These are phyloP conservation scores for Glycyrrhiza uralensis DNA, from an alignment of 306 rosid genomes.

Conservation along the genomic window DNA sequence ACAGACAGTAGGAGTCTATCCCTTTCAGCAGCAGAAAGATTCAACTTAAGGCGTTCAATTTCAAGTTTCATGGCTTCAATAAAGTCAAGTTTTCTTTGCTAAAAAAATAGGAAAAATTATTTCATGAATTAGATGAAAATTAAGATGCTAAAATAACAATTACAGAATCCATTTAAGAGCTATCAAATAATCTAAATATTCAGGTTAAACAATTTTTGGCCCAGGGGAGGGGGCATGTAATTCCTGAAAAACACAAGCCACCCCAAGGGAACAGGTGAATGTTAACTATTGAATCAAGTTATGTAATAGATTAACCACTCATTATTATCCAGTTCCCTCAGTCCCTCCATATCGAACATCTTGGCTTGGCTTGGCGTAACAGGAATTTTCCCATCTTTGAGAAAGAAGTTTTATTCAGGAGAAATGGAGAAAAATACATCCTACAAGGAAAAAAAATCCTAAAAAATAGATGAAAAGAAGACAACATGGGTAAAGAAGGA, in stretches of 20 bases:
- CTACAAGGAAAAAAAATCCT: not conserved
- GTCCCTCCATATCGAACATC: not conserved
- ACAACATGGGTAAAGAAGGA: not conserved
- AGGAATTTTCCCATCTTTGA: not conserved
- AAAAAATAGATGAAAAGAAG: constrained; percentile 1
- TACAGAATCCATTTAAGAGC: not conserved
- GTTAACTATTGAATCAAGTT: constrained; percentile 5
- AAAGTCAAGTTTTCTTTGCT: constrained; percentile 66
- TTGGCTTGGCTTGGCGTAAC: not conserved
- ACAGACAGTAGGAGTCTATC: constrained; percentile 76
- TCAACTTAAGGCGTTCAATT: constrained; percentile 81
- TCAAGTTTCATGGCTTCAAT: constrained; percentile 92
- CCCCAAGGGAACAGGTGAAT: not conserved
- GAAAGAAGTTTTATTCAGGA: not conserved
- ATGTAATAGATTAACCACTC: not conserved
- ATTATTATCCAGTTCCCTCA: constrained; percentile 1
- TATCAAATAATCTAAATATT: not conserved
- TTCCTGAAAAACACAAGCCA: not conserved
- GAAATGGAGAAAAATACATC: not conserved
- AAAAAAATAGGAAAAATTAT: constrained; percentile 31
- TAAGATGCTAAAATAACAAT: constrained; percentile 5
- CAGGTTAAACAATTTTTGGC: not conserved
- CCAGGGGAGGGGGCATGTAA: not conserved
- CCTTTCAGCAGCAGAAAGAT: constrained; percentile 98
- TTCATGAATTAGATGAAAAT: constrained; percentile 15